A percentile compares a stretch with the other conserved stretches of the same genome.
phyloP scores from a whole-genome alignment of 495 filamentous ascomycete genomes.

The Aspergillus incahuasiensis region DNA sequence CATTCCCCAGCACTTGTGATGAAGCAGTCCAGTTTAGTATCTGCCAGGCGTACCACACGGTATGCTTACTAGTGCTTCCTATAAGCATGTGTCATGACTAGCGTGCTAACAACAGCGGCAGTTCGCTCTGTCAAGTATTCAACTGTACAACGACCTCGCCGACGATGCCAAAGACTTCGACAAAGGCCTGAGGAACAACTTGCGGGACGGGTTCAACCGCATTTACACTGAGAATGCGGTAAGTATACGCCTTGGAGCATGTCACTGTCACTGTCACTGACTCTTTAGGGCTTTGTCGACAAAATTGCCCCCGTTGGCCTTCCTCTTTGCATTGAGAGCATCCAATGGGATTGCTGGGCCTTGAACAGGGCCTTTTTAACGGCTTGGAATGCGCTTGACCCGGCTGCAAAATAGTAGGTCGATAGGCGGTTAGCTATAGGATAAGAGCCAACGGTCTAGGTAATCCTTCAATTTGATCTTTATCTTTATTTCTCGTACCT shows the following conservation, averaged over 20 bases:
- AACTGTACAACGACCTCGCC: neutral
- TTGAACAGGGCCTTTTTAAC: neutral
- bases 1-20: neutral
- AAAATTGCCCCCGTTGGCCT: neutral
- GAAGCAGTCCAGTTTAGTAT: neutral
- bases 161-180: neutral
- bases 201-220: neutral
- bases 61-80: neutral
- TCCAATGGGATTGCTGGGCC: neutral
- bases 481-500: slow-evolving; percentile 3
- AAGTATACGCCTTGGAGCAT: neutral
- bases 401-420: neutral
- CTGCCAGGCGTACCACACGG: neutral
- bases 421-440: neutral
- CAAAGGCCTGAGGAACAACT: neutral
- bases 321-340: slow-evolving; percentile 2
- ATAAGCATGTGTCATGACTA: neutral
- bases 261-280: neutral
- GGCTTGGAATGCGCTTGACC: slow-evolving; percentile 1
- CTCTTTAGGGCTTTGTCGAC: neutral
- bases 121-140: neutral
- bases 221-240: slow-evolving; percentile 1
- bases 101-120: neutral
- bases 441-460: neutral
- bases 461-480: neutral